Conservation (phyloP, 176 grass and related monocot genomes). For the Oryza glumipatula region DNA sequence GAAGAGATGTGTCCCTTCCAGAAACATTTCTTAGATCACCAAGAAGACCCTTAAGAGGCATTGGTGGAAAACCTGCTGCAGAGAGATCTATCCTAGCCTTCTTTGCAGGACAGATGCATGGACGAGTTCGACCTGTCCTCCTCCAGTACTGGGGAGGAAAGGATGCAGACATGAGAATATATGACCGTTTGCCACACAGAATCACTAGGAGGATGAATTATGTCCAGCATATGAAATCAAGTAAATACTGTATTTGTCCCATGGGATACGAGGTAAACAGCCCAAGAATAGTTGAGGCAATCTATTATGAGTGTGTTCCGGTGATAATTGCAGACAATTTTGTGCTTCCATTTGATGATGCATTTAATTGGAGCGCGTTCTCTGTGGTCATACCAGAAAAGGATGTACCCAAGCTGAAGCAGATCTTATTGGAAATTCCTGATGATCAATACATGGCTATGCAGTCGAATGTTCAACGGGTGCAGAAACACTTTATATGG, state of each 20-base stretch:
- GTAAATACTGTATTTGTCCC: constrained; percentile 83
- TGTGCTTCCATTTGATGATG: constrained; percentile 77
- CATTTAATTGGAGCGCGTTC: constrained; percentile 70
- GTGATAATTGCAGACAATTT: constrained; percentile 92
- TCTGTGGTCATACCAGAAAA: constrained; percentile 69
- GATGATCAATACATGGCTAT: constrained; percentile 52
- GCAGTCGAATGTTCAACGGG: constrained; percentile 72
- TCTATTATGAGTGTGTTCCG: constrained; percentile 86
- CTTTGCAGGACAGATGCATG: constrained; percentile 94
- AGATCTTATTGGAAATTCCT: constrained; percentile 58
- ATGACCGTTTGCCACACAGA: constrained; percentile 50
- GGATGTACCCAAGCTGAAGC: constrained; percentile 74
- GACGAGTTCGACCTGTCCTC: constrained; percentile 80
- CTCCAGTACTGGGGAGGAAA: constrained; percentile 67
- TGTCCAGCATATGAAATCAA: constrained; percentile 85
- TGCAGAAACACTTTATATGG: constrained; percentile 91
- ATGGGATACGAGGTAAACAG: constrained; percentile 99
- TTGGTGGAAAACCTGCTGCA: constrained; percentile 60
- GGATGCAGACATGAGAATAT: constrained; percentile 72
- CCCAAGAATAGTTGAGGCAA: constrained; percentile 84
- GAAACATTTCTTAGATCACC: constrained; percentile 79
- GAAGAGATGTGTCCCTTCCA: constrained; percentile 88
- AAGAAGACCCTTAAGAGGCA: constrained; percentile 67
- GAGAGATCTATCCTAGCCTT: constrained; percentile 81
- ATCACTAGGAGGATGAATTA: constrained; percentile 71